Conservation (phyloP, 2,329 filamentous ascomycete species). For the Phaeophleospora eucalypticola region DNA sequence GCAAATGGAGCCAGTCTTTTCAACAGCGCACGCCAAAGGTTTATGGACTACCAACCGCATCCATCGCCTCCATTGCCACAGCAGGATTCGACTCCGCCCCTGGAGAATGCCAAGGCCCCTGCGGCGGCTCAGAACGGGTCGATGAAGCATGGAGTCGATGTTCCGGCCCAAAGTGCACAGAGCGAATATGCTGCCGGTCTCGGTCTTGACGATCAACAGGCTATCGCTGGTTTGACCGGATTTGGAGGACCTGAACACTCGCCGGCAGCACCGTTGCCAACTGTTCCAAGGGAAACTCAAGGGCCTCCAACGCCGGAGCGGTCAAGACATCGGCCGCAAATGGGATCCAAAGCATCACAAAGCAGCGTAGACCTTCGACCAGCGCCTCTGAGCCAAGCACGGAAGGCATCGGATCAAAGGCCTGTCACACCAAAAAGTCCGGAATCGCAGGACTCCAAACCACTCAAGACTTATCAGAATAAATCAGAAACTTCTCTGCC, state of each 20-base stretch:
- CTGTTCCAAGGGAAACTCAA: conserved; percentile 12
- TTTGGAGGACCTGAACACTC: conserved; percentile 24
- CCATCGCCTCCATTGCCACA: conserved; percentile 9
- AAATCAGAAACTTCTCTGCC: conserved; percentile 17
- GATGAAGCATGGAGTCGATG: conserved; percentile 13
- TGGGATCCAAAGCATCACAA: conserved; percentile 16
- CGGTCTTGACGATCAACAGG: conserved; percentile 22
- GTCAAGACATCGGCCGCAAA: conserved; percentile 19
- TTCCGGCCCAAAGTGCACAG: conserved; percentile 9
- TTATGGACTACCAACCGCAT: conserved; percentile 20
- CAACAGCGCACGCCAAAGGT: conserved; percentile 24
- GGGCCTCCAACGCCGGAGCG: conserved; percentile 24
- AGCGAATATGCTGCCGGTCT: conserved; percentile 24
- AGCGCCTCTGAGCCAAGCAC: conserved; percentile 23
- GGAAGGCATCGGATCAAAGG: conserved; percentile 1
- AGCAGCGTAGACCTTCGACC: conserved; percentile 28
- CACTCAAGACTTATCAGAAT: conserved; percentile 15
- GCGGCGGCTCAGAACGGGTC: conserved; percentile 13
- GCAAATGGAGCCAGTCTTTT: conserved; percentile 23
- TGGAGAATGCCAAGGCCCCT: conserved; percentile 15
- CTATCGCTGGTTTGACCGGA: conserved; percentile 23
- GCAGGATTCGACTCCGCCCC: conserved; percentile 13
- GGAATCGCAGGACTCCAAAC: conserved; percentile 13
- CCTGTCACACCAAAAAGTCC: conserved; percentile 9
- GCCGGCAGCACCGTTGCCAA: conserved; percentile 4